These are phyloP conservation scores for Zymoseptoria passerinii DNA, from an alignment of 2,329 filamentous ascomycete genomes.

Conservation along the genomic window DNA sequence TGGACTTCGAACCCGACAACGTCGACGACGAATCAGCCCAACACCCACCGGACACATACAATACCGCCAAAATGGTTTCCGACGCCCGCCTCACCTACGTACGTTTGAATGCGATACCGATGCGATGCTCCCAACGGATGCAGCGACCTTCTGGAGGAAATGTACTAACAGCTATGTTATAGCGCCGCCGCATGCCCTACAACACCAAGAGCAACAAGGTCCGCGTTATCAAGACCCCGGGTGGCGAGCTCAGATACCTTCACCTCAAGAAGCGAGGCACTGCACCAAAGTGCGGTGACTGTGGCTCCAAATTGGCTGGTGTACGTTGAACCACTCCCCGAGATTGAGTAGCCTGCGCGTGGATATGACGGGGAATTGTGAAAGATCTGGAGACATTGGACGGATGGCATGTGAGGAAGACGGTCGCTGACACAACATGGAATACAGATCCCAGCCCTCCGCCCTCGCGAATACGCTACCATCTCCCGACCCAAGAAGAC, in stretches of 20 bases:
- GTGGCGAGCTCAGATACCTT: slow-evolving; percentile 88
- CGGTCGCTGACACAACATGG: slow-evolving; percentile 8
- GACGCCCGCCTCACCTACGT: slow-evolving; percentile 48
- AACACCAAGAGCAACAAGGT: slow-evolving; percentile 98
- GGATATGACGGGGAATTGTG: not conserved
- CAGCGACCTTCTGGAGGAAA: slow-evolving; percentile 15
- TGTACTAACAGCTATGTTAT: slow-evolving; percentile 26
- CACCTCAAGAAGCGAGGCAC: slow-evolving; percentile 99
- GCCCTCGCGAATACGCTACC: slow-evolving; percentile 93
- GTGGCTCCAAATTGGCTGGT: slow-evolving; percentile 92
- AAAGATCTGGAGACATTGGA: not conserved
- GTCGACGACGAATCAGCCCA: not conserved
- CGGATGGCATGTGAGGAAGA: not conserved
- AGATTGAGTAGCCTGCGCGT: not conserved
- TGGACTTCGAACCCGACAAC: not conserved
- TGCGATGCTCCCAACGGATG: not conserved
- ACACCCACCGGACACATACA: slow-evolving; percentile 12
- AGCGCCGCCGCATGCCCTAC: slow-evolving; percentile 60
- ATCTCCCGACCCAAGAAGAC: slow-evolving; percentile 99
- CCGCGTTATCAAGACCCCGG: slow-evolving; percentile 90
- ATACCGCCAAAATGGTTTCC: slow-evolving; percentile 44
- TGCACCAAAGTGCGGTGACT: slow-evolving; percentile 98
- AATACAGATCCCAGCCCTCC: slow-evolving; percentile 79
- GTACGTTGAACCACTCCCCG: slow-evolving; percentile 56
- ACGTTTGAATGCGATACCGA: slow-evolving; percentile 27